phyloP scores from a whole-genome alignment of 2,329 filamentous ascomycete genomes.

The Tolypocladium cylindrosporum region DNA sequence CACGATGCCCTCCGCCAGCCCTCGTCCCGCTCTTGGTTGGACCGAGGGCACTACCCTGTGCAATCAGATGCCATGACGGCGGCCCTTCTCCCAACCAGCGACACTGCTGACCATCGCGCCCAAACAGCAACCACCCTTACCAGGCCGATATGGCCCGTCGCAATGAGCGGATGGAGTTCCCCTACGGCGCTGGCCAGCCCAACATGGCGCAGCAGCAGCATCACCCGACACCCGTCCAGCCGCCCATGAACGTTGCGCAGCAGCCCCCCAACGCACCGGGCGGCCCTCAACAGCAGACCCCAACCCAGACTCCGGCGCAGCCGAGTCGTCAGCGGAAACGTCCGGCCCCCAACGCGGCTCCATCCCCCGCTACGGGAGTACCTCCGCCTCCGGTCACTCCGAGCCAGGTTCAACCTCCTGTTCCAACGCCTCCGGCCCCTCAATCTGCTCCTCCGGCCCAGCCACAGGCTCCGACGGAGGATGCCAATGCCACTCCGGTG shows the following conservation, averaged over 20 bases:
- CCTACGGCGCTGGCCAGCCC: constrained; percentile 28
- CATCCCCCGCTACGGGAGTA: constrained; percentile 25
- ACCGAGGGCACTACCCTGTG: constrained; percentile 7
- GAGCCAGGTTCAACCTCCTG: constrained; percentile 21
- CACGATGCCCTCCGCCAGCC: constrained; percentile 5
- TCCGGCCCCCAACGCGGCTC: constrained; percentile 25
- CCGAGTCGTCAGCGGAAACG: constrained; percentile 31
- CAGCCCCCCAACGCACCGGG: constrained; percentile 20
- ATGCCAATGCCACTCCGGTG: constrained; percentile 16
- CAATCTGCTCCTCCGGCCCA: constrained; percentile 18
- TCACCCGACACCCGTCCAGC: constrained; percentile 28
- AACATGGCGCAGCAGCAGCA: constrained; percentile 27
- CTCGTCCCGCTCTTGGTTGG: constrained; percentile 2
- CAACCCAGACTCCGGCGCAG: constrained; percentile 27
- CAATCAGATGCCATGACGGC: constrained; percentile 15
- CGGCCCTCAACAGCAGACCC: constrained; percentile 24
- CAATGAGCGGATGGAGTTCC: constrained; percentile 32
- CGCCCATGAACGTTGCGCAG: constrained; percentile 34
- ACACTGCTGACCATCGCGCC: constrained; percentile 18
- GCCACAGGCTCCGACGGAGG: constrained; percentile 18
- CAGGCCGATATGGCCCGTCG: constrained; percentile 40
- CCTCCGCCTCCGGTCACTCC: constrained; percentile 21
- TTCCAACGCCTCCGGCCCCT: constrained; percentile 17
- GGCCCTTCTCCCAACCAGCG: constrained; percentile 10
- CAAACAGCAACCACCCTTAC: constrained; percentile 34